These are phyloP conservation scores for Chrysosphaeria jannelii DNA, from an alignment of 2,329 filamentous ascomycete genomes.

Conservation along the genomic window DNA sequence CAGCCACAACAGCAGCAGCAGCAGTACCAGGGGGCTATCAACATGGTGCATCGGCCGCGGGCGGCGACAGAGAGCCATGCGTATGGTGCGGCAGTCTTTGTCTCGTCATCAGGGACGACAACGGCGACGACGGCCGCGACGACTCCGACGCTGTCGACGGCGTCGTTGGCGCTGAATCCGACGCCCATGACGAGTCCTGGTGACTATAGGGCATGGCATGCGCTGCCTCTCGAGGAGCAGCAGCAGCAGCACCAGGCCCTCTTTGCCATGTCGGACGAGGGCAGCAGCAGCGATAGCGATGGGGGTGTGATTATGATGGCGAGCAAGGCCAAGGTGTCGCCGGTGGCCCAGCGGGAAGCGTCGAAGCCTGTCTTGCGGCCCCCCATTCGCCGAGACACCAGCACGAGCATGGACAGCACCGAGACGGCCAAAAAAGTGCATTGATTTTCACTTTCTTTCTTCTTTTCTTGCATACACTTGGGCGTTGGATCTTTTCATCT, in stretches of 20 bases:
- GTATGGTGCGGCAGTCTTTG: no score
- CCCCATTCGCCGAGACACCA: constrained; percentile 21
- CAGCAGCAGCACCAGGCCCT: no score
- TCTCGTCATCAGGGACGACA: no score
- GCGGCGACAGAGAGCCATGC: no score
- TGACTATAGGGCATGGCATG: no score
- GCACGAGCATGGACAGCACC: constrained; percentile 27
- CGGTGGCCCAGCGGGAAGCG: no score
- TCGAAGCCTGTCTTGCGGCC: not conserved
- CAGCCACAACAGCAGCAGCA: not conserved
- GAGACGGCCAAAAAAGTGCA: constrained; percentile 31
- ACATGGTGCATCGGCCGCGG: no score
- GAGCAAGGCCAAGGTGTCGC: constrained; percentile 16
- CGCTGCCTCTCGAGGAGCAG: no score
- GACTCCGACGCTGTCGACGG: constrained; percentile 8
- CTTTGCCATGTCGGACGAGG: no score
- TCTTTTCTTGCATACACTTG: constrained; percentile 1
- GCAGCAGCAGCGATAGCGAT: constrained; percentile 22
- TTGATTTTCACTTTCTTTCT: not conserved
- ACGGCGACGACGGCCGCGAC: constrained; percentile 2
- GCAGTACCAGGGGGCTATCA: no score
- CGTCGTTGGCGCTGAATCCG: constrained; percentile 7
- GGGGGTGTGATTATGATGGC: constrained; percentile 22
- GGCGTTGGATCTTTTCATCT: no score
- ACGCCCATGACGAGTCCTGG: not conserved